Conservation (phyloP, 192 early-diverging fungal species). For the Spinellus fusiger region DNA sequence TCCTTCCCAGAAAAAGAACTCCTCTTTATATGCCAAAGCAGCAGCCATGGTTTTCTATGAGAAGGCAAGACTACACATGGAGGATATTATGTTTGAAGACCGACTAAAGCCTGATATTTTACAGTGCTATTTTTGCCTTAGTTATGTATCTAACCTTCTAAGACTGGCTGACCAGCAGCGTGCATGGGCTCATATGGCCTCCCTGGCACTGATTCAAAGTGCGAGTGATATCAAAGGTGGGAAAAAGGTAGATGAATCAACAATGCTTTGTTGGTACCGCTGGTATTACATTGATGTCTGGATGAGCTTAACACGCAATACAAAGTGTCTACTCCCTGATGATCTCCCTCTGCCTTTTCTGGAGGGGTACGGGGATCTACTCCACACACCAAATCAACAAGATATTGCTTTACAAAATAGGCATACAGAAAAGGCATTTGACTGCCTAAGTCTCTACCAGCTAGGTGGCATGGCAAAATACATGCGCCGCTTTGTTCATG, state of each 20-base stretch:
- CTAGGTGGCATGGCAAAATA: conserved; percentile 9
- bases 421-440: neutral
- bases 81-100: conserved; percentile 25
- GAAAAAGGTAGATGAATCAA: neutral
- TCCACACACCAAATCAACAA: neutral
- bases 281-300: conserved; percentile 34
- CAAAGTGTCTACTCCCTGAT: conserved; percentile 12
- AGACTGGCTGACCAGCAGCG: conserved; percentile 30
- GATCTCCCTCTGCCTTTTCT: neutral
- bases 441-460: neutral
- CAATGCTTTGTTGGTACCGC: conserved; percentile 16
- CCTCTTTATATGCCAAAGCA: neutral
- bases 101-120: conserved; percentile 3
- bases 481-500: conserved; percentile 20
- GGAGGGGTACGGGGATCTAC: neutral
- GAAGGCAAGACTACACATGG: conserved; percentile 25
- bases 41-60: conserved; percentile 26
- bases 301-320: conserved; percentile 20
- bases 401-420: neutral
- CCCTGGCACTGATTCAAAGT: conserved; percentile 14
- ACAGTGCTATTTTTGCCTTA: conserved; percentile 26
- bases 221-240: neutral
- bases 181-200: conserved; percentile 24
- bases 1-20: conserved; percentile 1
- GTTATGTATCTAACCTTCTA: conserved; percentile 28